Evolutionary conservation across 768 basidiomycete species (phyloP).

Genomic region (Hericium coralloides): DNA sequence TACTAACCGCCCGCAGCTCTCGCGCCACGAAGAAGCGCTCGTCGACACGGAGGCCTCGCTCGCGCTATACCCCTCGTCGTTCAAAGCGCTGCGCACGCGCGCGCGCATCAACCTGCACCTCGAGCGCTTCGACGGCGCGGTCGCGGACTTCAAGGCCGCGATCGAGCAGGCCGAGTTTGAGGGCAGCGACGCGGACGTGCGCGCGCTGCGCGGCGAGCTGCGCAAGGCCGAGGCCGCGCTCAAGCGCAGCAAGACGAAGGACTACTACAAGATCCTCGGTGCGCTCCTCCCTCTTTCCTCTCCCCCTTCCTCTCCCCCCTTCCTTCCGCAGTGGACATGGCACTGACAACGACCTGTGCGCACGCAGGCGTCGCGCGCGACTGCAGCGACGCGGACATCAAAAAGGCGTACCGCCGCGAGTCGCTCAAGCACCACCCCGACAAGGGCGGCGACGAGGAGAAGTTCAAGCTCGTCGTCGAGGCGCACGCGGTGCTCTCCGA

Average conservation of each 20-base stretch:
- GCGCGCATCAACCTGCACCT: constrained; percentile 70
- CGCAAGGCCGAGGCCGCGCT: constrained; percentile 75
- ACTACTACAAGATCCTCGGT: constrained; percentile 77
- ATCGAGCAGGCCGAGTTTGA: constrained; percentile 65
- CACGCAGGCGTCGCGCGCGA: constrained; percentile 42
- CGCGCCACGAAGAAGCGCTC: constrained; percentile 59
- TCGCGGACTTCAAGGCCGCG: constrained; percentile 74
- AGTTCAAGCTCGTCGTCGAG: constrained; percentile 86
- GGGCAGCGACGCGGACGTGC: constrained; percentile 52
- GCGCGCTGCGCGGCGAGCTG: constrained; percentile 54
- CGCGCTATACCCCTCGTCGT: constrained; percentile 49
- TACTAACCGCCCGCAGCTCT: constrained; percentile 34
- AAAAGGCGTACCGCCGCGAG: constrained; percentile 86
- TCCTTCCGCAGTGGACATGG: neutral
- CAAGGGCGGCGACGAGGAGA: constrained; percentile 93
- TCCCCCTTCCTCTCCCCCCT: neutral
- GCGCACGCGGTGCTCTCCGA: constrained; percentile 80
- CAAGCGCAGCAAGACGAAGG: constrained; percentile 85
- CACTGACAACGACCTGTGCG: neutral
- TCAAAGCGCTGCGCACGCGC: constrained; percentile 82
- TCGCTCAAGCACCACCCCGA: constrained; percentile 82
- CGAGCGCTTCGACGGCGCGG: constrained; percentile 62
- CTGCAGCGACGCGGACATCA: constrained; percentile 65
- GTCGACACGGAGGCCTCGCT: constrained; percentile 65
- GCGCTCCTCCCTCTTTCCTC: neutral